Evolutionary conservation across 129 eudicot genomes (phyloP), one percentile per base, ranked within the genome.

Genomic region (Silybum marianum): DNA sequence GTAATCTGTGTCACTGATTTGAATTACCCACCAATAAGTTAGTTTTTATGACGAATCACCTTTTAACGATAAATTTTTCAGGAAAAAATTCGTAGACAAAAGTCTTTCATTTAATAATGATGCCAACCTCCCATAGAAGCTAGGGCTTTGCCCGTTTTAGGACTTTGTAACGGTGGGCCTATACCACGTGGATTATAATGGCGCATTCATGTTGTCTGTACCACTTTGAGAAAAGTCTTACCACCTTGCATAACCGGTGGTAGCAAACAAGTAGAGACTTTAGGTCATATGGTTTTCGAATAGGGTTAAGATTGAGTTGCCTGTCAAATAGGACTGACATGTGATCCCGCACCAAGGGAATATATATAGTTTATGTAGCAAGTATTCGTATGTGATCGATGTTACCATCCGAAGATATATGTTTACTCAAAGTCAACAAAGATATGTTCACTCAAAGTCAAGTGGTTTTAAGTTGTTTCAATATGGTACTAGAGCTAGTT

Each of bases 261-360:
- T 76, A 58, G 80, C 51, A 23, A 76, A 19, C 71, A 22, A 60
- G 71, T 76, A 32, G 54, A 58, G 71, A 76, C 80, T 32, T 34
- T 58, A 32, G 32, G 19, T 76, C 12, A 11, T 30, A 5, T 76
- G 22, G 54, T 48, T 73, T 51, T 42, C 51, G 16, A 30, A 32
- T 60, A n/a, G 36, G 12, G 12, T 76, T 46, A 32, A 76, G 54
- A 62, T n/a, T 58, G 6, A 42, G 16, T 10, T 18, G 2, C 44
- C 19, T 10, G 23, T 32, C 21, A 9, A 32, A 26, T 48, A 19
- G 48, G 21, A 11, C 48, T 75, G n/a, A 32, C 51, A 16, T 26
- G n/a, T 32, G 18, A n/a, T 18, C 67, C 19, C 0, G 18, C 60
- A 7, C 10, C 44, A 12, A 46, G 18, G 18, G 13, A 46, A 13